Evolutionary conservation across 306 rosid genomes (phyloP).

Genomic region (Vigna mungo): DNA sequence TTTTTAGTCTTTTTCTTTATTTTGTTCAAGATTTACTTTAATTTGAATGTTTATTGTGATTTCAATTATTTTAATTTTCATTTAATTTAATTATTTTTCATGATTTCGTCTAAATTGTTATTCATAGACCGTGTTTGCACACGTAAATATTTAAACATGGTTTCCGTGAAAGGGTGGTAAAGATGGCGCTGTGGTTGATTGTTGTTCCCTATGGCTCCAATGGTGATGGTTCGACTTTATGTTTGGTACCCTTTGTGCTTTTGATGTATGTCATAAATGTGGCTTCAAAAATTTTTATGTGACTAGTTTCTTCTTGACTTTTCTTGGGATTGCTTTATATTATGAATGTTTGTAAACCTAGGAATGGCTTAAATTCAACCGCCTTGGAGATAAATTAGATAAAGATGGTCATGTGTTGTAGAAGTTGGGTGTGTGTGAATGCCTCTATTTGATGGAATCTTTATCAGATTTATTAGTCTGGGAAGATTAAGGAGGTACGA

Average conservation of each 20-base stretch:
- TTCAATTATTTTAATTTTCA: too few relatives aligned
- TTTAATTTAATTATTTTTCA: too few relatives aligned
- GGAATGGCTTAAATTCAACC: conserved; percentile 45
- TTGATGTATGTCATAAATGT: conserved; percentile 67
- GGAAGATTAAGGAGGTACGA: conserved; percentile 16
- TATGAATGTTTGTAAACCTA: conserved; percentile 54
- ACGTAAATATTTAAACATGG: too few relatives aligned
- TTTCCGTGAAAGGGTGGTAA: too few relatives aligned
- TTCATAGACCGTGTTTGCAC: too few relatives aligned
- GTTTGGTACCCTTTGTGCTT: conserved; percentile 70
- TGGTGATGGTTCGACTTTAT: neutral
- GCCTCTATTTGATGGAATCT: neutral
- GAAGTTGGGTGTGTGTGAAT: conserved; percentile 3
- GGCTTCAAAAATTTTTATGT: conserved; percentile 56
- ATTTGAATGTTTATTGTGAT: too few relatives aligned
- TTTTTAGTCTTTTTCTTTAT: too few relatives aligned
- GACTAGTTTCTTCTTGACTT: conserved; percentile 54
- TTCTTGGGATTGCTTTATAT: conserved; percentile 43
- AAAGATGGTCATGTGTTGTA: conserved; percentile 16
- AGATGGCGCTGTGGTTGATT: too few relatives aligned
- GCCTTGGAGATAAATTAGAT: conserved; percentile 31
- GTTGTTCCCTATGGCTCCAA: too few relatives aligned
- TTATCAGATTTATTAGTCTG: neutral
- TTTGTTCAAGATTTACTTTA: too few relatives aligned
- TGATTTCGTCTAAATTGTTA: too few relatives aligned